These are phyloP conservation scores for Ballota nigra DNA, from an alignment of 257 asterid genomes.

Conservation along the genomic window DNA sequence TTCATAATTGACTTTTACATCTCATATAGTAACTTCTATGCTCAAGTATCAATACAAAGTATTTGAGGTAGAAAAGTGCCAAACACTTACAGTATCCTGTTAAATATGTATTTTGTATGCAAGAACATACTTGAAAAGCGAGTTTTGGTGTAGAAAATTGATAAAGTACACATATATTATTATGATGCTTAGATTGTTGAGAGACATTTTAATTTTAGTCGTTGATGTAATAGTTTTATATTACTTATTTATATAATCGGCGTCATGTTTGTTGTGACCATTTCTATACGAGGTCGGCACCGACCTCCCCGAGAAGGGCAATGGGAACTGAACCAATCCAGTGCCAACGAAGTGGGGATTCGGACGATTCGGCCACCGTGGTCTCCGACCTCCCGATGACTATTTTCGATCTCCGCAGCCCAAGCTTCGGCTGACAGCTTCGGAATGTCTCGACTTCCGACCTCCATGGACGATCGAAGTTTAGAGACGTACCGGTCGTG, in stretches of 20 bases:
- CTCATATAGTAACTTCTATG: constrained; percentile 5
- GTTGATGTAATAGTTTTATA: background rate
- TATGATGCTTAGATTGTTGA: background rate
- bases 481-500: too few relatives aligned
- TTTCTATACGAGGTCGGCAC: too few relatives aligned
- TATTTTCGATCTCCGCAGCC: too few relatives aligned
- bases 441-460: too few relatives aligned
- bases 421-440: too few relatives aligned
- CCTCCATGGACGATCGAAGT: too few relatives aligned
- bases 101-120: background rate
- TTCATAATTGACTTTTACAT: constrained; percentile 6
- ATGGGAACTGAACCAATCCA: too few relatives aligned
- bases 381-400: too few relatives aligned
- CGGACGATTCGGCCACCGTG: too few relatives aligned
- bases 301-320: too few relatives aligned
- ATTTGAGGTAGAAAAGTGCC: background rate
- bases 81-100: background rate
- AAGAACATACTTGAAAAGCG: background rate
- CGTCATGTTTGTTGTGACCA: too few relatives aligned
- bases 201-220: background rate
- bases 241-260: background rate
- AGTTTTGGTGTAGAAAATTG: constrained; percentile 6
- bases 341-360: too few relatives aligned
- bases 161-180: background rate
- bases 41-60: background rate